Base-by-base conservation (phyloP, 75 land plant species). In the Pinus tabuliformis region DNA sequence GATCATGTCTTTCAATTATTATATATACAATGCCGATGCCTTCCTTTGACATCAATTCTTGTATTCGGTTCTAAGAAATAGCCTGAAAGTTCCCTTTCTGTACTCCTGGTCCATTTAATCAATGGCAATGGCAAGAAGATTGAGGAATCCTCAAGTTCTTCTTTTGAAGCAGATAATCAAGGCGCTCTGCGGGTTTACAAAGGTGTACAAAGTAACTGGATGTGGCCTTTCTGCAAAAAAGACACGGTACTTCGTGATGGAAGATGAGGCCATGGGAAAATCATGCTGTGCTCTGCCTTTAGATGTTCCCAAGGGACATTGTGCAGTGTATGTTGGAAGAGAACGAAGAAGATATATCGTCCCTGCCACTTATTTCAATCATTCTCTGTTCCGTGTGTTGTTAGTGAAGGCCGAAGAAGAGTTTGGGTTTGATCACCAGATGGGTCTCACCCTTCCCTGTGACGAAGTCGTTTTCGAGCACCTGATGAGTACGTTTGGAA, bases 371-470 rank as follows among this genome's bases (percentile, higher is more conserved):
- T 49, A 49, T 49, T 49, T 49, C 3, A 49, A 49, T 9, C 54
- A 49, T 49, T 49, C 11, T 49, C 12, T 49, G 54, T 49, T 49
- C 54, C 0, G 54, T 9, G 9, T 11, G 8, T 49, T 49, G 11
- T 9, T 49, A 9, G 54, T 8, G 3, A 49, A 9, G 12, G 54
- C 54, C 54, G 54, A 8, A 8, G 54, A 49, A 49, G 54, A 49
- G 54, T 39, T 39, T 39, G 92, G 92, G 28, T 90, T 84, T 74
- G 77, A 81, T 26, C 87, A 90, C 62, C 78, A 83, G 30, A 85
- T 83, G 83, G 92, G 92, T 4, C 77, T 90, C 63, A 80, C 81
- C 70, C 79, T 91, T 59, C 91, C 90, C 24, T 91, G 93, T 61
- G 91, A 86, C 59, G 84, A 86, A 66, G 82, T 77, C 52, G 84